Base-by-base conservation (phyloP, 371 early-diverging fungal genomes). In the Mucor saturninus region DNA sequence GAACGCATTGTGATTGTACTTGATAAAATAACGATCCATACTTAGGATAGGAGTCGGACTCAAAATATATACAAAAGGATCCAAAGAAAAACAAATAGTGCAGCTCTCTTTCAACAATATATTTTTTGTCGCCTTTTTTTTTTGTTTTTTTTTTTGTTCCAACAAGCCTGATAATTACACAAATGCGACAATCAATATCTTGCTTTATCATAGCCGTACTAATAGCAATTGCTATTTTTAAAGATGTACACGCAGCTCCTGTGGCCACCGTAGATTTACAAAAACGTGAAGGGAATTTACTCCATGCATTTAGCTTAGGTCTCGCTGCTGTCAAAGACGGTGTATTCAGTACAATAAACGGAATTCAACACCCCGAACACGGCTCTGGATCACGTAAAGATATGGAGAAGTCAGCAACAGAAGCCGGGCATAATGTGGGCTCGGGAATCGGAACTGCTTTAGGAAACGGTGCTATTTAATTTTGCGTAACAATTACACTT, bases 321-420 rank as follows among this genome's bases (percentile, higher is more conserved):
- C 2, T 55, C 0, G 30, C 28, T 14, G 56, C 39, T 30, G 56
- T 55, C 26, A 28, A 28, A 14, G 42, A 40, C 3, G 56, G 56
- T n/a, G 39, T 55, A 26, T 39, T 39, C 3, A 40, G 56, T 6
- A 55, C 56, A 0, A 2, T 55, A 14, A 13, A 42, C 5, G 56
- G 56, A 2, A 40, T 42, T 29, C 10, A 28, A 4, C 37, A 55
- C 40, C 56, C 56, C 30, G 21, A 55, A 42, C 39, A 38, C 6
- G 35, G 35, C 35, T 39, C 14, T 42, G 56, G 56, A 40, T 55
- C 56, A 39, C 39, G 56, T 40, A 10, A 42, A 42, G 56, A 55
- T 11, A 55, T 39, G 14, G 42, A 40, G 39, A 28, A 29, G 29
- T 29, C 56, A 13, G 56, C 56, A 2, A 39, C 39, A 29, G 30